Percentiles rank a stretch among this genome's conserved stretches.
Evolutionary conservation across 352 stramenopile species (phyloP).

Genomic region (Pythium guiyangense): DNA sequence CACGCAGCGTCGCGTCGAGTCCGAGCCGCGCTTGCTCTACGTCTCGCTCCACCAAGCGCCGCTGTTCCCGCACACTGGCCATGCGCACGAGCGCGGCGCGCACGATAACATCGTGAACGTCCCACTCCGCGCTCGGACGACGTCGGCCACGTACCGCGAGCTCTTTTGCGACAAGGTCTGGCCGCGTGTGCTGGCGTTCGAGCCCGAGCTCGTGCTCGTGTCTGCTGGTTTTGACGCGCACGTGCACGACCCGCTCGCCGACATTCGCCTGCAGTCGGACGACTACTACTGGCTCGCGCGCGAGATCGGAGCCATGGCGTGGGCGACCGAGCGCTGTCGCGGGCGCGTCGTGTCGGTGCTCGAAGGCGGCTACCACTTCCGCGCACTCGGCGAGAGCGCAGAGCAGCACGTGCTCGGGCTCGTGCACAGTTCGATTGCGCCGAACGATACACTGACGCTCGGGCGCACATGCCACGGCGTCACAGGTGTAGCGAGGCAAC

Average conservation of each 20-base stretch:
- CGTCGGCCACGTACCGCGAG: constrained; percentile 28
- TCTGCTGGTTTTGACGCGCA: constrained; percentile 85
- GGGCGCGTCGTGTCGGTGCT: constrained; percentile 51
- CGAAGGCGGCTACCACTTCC: constrained; percentile 52
- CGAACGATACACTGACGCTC: not conserved
- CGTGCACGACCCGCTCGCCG: constrained; percentile 34
- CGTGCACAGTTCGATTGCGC: constrained; percentile 22
- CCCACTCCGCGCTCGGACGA: constrained; percentile 28
- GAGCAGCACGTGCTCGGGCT: constrained; percentile 47
- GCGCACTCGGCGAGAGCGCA: constrained; percentile 38
- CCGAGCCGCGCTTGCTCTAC: constrained; percentile 35
- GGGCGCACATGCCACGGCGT: not conserved
- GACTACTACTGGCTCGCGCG: constrained; percentile 64
- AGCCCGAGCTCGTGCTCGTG: constrained; percentile 80
- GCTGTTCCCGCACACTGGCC: constrained; percentile 40
- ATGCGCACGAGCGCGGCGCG: constrained; percentile 27
- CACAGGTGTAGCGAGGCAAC: not conserved
- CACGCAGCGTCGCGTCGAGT: constrained; percentile 42
- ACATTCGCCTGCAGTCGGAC: constrained; percentile 32
- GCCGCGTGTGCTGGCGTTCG: constrained; percentile 44
- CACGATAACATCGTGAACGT: constrained; percentile 47
- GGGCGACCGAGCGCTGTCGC: constrained; percentile 23
- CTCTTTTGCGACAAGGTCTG: constrained; percentile 27
- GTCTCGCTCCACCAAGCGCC: constrained; percentile 53
- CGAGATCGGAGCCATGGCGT: constrained; percentile 33